Base-by-base conservation (phyloP, 2,329 filamentous ascomycete genomes). In the Neonectria sp. region DNA sequence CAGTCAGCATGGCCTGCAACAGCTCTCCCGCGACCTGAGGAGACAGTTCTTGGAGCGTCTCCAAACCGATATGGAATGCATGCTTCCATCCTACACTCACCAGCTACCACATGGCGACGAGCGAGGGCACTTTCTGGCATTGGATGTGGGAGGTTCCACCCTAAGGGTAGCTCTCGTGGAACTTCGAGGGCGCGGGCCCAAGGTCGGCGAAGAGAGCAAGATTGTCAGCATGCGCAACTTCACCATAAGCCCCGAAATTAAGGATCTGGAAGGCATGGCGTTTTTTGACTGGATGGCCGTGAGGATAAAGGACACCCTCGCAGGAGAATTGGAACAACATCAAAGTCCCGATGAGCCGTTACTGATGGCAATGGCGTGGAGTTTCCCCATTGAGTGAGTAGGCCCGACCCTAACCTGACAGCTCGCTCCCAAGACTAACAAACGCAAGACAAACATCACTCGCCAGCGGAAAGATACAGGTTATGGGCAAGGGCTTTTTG, bases 251-350 rank as follows among this genome's bases (percentile, higher is more conserved):
- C 83, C 82, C 31, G 79, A 84, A 24, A 81, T 91, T 60, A 91
- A 89, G 78, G 80, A 82, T 64, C 82, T 91, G 1, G 82, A 86
- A 67, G 90, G 90, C 17, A 85, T 86, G 72, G 82, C 79, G 0
- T 92, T 92, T 74, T 93, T 92, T 71, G 85, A 90, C 76, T 93
- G 91, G 91, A 90, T 92, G 86, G 90, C 90, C 1, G 82, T 83
- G 48, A 86, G 84, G 69, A 90, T 92, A 72, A 77, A 82, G 58
- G 86, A 91, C 55, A 89, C 89, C 1, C 79, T 92, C 12, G 79
- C 81, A 7, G 81, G 81, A 49, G 85, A 84, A 21, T 74, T 82
- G 25, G 79, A 82, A 51, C 77, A 79, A 3, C 79, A 77, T 25
- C 77, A 81, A 64, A 77, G 72, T 49, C 75, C 78, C 6, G 80